Conservation (phyloP, 2,329 filamentous ascomycete species). For the Sporothrix globosa region DNA sequence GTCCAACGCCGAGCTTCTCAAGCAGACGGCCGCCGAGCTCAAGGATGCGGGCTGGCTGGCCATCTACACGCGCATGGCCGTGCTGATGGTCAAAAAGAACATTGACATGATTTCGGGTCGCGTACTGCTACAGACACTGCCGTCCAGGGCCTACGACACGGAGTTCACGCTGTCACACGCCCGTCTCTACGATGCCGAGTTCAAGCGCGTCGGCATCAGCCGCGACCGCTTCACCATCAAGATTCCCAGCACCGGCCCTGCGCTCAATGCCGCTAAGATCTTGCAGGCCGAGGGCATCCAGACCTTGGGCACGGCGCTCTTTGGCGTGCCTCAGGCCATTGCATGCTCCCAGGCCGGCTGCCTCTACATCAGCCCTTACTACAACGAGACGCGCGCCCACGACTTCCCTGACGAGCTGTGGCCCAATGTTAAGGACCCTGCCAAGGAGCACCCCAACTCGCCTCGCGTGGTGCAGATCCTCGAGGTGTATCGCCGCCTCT, state of each 20-base stretch:
- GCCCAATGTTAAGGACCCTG: slow-evolving; percentile 53
- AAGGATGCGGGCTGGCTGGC: slow-evolving; percentile 45
- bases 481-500: slow-evolving; percentile 51
- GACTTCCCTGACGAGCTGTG: slow-evolving; percentile 49
- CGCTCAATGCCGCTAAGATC: slow-evolving; percentile 50
- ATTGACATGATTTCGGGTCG: slow-evolving; percentile 51
- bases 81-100: slow-evolving; percentile 52
- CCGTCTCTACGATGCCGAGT: slow-evolving; percentile 52
- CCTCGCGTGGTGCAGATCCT: slow-evolving; percentile 54
- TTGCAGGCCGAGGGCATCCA: slow-evolving; percentile 51
- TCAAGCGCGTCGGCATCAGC: slow-evolving; percentile 50
- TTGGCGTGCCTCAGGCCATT: slow-evolving; percentile 53
- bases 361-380: slow-evolving; percentile 56
- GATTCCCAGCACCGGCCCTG: slow-evolving; percentile 54
- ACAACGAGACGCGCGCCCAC: slow-evolving; percentile 52
- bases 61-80: slow-evolving; percentile 53
- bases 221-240: slow-evolving; percentile 56
- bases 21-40: slow-evolving; percentile 19
- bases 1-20: slow-evolving; percentile 46
- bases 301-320: slow-evolving; percentile 52
- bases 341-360: slow-evolving; percentile 54
- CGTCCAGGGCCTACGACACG: slow-evolving; percentile 52
- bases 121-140: slow-evolving; percentile 54
- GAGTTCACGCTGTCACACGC: slow-evolving; percentile 52
- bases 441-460: slow-evolving; percentile 52